Percentiles rank a stretch among this genome's conserved stretches.
Conservation (phyloP, 345 rosid genomes). For the Tarenaya hassleriana region DNA sequence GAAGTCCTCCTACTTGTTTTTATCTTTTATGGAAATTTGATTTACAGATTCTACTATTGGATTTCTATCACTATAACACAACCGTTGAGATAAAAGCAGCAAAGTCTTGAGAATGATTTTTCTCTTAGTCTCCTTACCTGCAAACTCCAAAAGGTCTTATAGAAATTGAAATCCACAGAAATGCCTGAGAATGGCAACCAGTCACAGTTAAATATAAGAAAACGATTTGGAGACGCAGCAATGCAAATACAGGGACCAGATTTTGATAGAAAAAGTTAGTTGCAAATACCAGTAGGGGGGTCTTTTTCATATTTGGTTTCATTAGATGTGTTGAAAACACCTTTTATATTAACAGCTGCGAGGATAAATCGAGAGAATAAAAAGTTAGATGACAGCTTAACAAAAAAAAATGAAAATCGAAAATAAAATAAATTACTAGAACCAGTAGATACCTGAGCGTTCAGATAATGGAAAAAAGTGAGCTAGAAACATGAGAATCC, state of each 20-base stretch:
- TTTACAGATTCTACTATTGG: too few species aligned
- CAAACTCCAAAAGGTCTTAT: constrained; percentile 94
- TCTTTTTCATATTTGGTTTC: constrained; percentile 91
- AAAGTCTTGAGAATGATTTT: constrained; percentile 17
- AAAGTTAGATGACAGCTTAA: constrained; percentile 10
- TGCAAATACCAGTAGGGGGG: constrained; percentile 62
- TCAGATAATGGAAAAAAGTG: constrained; percentile 94
- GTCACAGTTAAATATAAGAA: constrained; percentile 16
- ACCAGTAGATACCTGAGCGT: constrained; percentile 65
- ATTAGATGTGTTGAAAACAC: constrained; percentile 94
- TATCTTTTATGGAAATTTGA: too few species aligned
- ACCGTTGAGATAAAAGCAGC: constrained; percentile 4
- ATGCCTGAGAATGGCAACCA: constrained; percentile 46
- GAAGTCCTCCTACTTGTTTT: too few species aligned
- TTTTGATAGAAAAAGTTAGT: constrained; percentile 1
- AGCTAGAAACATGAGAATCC: constrained; percentile 93
- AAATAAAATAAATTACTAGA: constrained; percentile 1
- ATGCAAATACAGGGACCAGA: constrained; percentile 7
- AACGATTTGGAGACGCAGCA: constrained; percentile 7
- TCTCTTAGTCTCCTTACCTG: constrained; percentile 46
- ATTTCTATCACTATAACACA: neutral
- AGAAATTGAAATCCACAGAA: constrained; percentile 91
- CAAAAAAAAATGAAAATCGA: constrained; percentile 11
- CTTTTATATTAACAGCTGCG: constrained; percentile 97
- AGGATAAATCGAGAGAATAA: constrained; percentile 22